Evolutionary conservation across 805 yeast species (phyloP).

Genomic region (Starmerella cellae): DNA sequence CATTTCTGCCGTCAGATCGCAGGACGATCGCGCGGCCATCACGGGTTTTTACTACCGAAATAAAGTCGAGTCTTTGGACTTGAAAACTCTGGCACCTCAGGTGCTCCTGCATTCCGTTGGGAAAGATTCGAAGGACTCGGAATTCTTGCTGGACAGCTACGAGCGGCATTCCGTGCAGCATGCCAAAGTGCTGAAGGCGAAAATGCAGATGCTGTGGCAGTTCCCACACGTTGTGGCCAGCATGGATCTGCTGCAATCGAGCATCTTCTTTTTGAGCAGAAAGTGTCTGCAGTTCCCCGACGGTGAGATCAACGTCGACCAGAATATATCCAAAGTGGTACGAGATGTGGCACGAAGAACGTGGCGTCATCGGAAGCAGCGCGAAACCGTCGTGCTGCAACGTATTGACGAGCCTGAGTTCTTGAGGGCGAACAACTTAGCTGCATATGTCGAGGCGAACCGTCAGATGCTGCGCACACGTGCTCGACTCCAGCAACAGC

Average conservation of each 20-base stretch:
- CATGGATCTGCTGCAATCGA: constrained; percentile 58
- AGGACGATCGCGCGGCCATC: constrained; percentile 54
- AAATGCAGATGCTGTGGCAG: constrained; percentile 85
- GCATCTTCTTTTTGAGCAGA: constrained; percentile 51
- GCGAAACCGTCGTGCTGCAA: constrained; percentile 55
- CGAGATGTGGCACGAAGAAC: constrained; percentile 84
- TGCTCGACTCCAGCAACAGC: constrained; percentile 29
- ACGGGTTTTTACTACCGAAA: constrained; percentile 60
- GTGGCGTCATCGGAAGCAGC: constrained; percentile 59
- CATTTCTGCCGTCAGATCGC: constrained; percentile 68
- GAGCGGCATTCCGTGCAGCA: constrained; percentile 55
- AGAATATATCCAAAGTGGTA: constrained; percentile 33
- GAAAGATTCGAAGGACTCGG: constrained; percentile 8
- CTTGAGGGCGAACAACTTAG: constrained; percentile 62
- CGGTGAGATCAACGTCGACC: constrained; percentile 16
- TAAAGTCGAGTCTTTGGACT: constrained; percentile 61
- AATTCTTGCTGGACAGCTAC: constrained; percentile 53
- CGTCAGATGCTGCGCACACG: constrained; percentile 52
- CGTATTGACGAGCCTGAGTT: constrained; percentile 41
- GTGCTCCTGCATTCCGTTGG: constrained; percentile 35
- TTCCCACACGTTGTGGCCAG: constrained; percentile 69
- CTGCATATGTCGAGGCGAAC: constrained; percentile 82
- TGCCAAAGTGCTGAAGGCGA: constrained; percentile 56
- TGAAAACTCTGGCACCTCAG: constrained; percentile 53
- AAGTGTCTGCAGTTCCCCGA: constrained; percentile 40